phyloP scores from a whole-genome alignment of 1,284 basidiomycete species.

The Rhodotorula sp. region DNA sequence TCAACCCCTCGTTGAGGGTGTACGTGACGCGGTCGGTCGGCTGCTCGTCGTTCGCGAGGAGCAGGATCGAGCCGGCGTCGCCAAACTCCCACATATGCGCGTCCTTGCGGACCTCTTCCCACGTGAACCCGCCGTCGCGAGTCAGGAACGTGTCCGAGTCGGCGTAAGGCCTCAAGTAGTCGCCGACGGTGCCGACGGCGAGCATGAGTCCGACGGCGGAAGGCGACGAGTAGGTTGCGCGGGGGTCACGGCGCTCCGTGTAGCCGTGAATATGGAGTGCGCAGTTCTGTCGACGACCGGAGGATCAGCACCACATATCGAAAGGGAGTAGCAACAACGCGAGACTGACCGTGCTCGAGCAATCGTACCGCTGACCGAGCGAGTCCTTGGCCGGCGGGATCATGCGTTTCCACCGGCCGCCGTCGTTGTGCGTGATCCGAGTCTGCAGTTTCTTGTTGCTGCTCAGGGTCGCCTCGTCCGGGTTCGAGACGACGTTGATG shows the following conservation, averaged over 20 bases:
- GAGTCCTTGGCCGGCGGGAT: constrained; percentile 74
- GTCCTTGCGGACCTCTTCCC: constrained; percentile 98
- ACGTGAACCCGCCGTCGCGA: constrained; percentile 93
- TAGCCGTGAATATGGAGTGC: constrained; percentile 90
- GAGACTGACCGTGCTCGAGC: constrained; percentile 70
- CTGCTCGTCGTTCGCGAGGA: constrained; percentile 93
- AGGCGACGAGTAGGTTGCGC: constrained; percentile 88
- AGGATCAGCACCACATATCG: constrained; percentile 49
- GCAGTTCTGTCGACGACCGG: constrained; percentile 60
- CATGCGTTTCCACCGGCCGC: constrained; percentile 81
- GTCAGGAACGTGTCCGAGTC: constrained; percentile 95
- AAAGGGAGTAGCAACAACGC: constrained; percentile 59
- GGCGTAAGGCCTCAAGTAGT: constrained; percentile 71
- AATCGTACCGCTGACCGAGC: constrained; percentile 70
- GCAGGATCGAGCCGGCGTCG: constrained; percentile 87
- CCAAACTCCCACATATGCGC: constrained; percentile 98
- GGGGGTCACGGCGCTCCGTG: constrained; percentile 84
- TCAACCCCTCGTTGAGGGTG: constrained; percentile 80
- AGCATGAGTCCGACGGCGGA: constrained; percentile 89
- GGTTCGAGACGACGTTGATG: constrained; percentile 83
- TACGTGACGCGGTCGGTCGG: constrained; percentile 85
- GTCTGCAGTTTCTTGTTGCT: constrained; percentile 76
- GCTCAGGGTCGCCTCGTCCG: constrained; percentile 68
- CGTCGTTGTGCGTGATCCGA: constrained; percentile 94
- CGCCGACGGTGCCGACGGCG: constrained; percentile 96